A percentile compares a stretch with the other conserved stretches of the same genome.
These are phyloP conservation scores for Protea cynaroides DNA, from an alignment of 164 flowering plant genomes.

Conservation along the genomic window DNA sequence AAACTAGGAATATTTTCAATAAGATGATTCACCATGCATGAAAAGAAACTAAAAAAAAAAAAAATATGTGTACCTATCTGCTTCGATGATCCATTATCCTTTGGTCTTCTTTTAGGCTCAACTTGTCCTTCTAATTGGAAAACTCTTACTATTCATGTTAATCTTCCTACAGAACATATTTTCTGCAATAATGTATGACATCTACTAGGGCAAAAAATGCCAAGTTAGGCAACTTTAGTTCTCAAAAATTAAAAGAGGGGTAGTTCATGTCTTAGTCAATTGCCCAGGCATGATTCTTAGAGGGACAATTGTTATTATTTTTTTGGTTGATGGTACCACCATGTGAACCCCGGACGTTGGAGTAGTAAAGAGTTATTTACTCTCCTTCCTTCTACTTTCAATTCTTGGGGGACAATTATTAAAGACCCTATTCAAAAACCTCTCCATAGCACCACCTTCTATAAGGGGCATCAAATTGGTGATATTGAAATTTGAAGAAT, in stretches of 20 bases:
- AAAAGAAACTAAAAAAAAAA: neutral
- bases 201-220: slow-evolving; percentile 34
- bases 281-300: slow-evolving; percentile 8
- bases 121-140: slow-evolving; percentile 17
- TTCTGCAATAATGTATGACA: slow-evolving; percentile 36
- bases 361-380: too few relatives aligned
- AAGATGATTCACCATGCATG: too few relatives aligned
- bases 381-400: too few relatives aligned
- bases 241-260: slow-evolving; percentile 11
- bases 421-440: slow-evolving; percentile 21
- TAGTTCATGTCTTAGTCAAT: slow-evolving; percentile 9
- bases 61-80: slow-evolving; percentile 58
- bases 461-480: slow-evolving; percentile 29
- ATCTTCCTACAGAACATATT: slow-evolving; percentile 17
- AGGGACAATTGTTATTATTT: too few relatives aligned
- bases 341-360: too few relatives aligned
- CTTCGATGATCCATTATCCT: slow-evolving; percentile 84
- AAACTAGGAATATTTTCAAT: too few relatives aligned
- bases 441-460: slow-evolving; percentile 21
- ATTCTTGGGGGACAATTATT: slow-evolving; percentile 12
- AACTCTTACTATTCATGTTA: slow-evolving; percentile 11
- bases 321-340: too few relatives aligned
- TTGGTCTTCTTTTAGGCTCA: slow-evolving; percentile 42
- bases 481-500: slow-evolving; percentile 14
- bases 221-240: slow-evolving; percentile 29